phyloP scores from a whole-genome alignment of 495 filamentous ascomycete genomes.

The Xylaria castorea region DNA sequence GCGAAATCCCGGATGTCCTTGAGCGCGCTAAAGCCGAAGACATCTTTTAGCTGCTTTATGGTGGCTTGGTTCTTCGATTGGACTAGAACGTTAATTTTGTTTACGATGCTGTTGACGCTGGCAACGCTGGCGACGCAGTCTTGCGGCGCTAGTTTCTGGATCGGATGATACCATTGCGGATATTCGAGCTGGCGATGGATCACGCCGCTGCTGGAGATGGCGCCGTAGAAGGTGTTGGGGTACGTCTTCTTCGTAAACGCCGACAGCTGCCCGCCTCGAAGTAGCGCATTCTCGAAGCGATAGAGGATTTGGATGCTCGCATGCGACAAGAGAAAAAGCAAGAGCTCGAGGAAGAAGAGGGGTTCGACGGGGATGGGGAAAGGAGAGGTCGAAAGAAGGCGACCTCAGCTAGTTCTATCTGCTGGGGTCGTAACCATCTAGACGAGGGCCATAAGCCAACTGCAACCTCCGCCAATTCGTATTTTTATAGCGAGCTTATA shows the following conservation, averaged over 20 bases:
- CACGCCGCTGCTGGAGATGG: conserved; percentile 45
- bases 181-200: conserved; percentile 41
- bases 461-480: too few species aligned
- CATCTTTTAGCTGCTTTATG: conserved; percentile 41
- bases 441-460: too few species aligned
- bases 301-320: conserved; percentile 37
- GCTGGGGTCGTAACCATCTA: too few species aligned
- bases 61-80: conserved; percentile 35
- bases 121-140: conserved; percentile 42
- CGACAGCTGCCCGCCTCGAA: conserved; percentile 42
- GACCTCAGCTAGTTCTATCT: too few species aligned
- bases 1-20: conserved; percentile 49
- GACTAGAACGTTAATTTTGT: conserved; percentile 45
- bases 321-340: too few species aligned
- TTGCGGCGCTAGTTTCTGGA: conserved; percentile 48
- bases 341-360: too few species aligned
- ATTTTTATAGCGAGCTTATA: too few species aligned
- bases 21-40: conserved; percentile 46
- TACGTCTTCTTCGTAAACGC: conserved; percentile 45
- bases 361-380: too few species aligned
- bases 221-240: conserved; percentile 44
- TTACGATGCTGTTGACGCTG: conserved; percentile 47
- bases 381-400: too few species aligned
- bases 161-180: conserved; percentile 47
- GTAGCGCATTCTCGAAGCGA: too few species aligned